Percentiles rank a stretch among this genome's conserved stretches.
Evolutionary conservation across 805 yeast species (phyloP).

Genomic region (Cephaloascus fragrans): DNA sequence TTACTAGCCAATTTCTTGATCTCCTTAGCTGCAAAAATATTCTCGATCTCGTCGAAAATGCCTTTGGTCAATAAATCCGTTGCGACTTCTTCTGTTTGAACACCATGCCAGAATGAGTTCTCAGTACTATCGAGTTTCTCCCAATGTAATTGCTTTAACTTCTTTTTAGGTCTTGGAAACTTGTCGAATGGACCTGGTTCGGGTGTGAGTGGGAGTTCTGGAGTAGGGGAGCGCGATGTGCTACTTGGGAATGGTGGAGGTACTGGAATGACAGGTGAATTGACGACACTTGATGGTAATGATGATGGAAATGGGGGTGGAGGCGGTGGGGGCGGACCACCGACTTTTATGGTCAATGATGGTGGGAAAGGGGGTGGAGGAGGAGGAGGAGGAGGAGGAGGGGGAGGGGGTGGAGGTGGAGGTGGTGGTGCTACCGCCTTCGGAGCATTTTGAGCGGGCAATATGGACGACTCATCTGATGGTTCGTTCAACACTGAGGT

Average conservation of each 20-base stretch:
- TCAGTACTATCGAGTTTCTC: constrained; percentile 54
- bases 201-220: constrained; percentile 6
- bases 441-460: no score
- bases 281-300: neutral
- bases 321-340: constrained; percentile 14
- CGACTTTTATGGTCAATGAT: constrained; percentile 4
- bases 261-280: neutral
- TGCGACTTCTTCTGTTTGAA: constrained; percentile 32
- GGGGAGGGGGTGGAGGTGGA: constrained; percentile 16
- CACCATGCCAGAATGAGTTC: constrained; percentile 55
- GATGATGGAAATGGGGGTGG: constrained; percentile 2
- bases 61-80: constrained; percentile 47
- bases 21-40: constrained; percentile 49
- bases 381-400: constrained; percentile 17
- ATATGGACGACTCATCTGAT: no score
- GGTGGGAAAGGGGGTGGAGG: constrained; percentile 25
- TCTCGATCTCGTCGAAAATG: constrained; percentile 55
- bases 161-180: constrained; percentile 48
- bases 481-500: no score
- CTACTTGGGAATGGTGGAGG: constrained; percentile 10
- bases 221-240: constrained; percentile 5
- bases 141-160: constrained; percentile 77
- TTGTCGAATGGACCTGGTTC: constrained; percentile 23
- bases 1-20: constrained; percentile 31
- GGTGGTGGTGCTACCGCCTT: constrained; percentile 13